Evolutionary conservation across 192 early-diverging fungal species (phyloP).

Genomic region (Gonapodya prolifera): DNA sequence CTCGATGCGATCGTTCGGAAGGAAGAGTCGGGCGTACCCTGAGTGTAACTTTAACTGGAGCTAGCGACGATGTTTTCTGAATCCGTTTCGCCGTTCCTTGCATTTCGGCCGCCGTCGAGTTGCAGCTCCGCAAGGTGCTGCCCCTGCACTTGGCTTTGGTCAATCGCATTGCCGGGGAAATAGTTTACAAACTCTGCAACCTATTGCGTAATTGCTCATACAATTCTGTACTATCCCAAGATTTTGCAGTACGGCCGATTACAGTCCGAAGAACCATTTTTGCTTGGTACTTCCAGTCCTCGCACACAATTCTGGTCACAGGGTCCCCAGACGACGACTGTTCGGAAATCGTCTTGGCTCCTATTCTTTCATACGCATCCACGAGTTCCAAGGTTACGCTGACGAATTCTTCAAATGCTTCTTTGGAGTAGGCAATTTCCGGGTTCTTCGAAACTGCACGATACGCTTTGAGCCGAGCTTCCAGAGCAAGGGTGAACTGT

Average conservation of each 20-base stretch:
- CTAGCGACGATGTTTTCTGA: not conserved
- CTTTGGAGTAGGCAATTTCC: slow-evolving; percentile 51
- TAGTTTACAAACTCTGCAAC: not conserved
- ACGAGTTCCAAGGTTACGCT: slow-evolving; percentile 59
- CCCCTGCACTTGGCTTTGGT: too few species aligned
- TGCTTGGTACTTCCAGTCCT: slow-evolving; percentile 83
- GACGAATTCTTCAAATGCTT: slow-evolving; percentile 59
- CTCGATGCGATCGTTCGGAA: not conserved
- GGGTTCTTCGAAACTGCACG: slow-evolving; percentile 65
- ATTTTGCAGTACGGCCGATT: slow-evolving; percentile 63
- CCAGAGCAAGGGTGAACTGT: slow-evolving; percentile 52
- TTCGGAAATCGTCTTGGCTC: slow-evolving; percentile 17
- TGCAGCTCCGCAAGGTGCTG: too few species aligned
- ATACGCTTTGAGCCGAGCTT: slow-evolving; percentile 73
- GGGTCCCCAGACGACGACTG: slow-evolving; percentile 12
- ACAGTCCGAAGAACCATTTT: slow-evolving; percentile 69
- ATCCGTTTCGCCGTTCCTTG: not conserved
- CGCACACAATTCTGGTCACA: slow-evolving; percentile 43
- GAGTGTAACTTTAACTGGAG: not conserved
- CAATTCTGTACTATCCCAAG: not conserved
- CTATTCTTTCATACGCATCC: slow-evolving; percentile 65
- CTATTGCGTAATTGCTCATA: not conserved
- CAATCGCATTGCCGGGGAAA: too few species aligned
- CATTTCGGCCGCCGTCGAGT: too few species aligned
- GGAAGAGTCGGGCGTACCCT: not conserved